Conservation (phyloP, 2,329 filamentous ascomycete species). For the Colletotrichum tanaceti region DNA sequence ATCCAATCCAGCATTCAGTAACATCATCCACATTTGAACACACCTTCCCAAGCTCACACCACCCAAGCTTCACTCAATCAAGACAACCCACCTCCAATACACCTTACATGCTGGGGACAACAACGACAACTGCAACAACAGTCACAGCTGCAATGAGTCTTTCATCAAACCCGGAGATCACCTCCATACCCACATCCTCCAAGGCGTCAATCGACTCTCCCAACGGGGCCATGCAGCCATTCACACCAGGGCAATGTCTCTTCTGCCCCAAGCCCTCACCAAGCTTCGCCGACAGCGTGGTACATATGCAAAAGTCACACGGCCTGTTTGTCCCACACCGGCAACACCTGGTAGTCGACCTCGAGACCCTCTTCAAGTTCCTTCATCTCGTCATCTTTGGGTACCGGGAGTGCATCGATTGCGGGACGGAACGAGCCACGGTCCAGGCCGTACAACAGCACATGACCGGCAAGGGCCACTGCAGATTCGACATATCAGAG, state of each 20-base stretch:
- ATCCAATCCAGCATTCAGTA: background rate
- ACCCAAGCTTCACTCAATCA: background rate
- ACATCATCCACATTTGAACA: background rate
- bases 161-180: background rate
- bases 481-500: conserved; percentile 53
- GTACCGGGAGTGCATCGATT: conserved; percentile 63
- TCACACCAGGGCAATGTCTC: conserved; percentile 51
- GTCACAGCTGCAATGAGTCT: background rate
- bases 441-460: conserved; percentile 62
- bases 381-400: conserved; percentile 60
- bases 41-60: too few relatives aligned
- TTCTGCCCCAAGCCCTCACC: conserved; percentile 53
- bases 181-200: too few relatives aligned
- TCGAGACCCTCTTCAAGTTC: conserved; percentile 59
- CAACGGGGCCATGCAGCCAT: conserved; percentile 34
- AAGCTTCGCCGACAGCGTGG: conserved; percentile 51
- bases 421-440: conserved; percentile 56
- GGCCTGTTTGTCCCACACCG: conserved; percentile 57
- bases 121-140: background rate
- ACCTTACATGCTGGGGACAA: background rate
- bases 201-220: background rate
- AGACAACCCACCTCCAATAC: too few relatives aligned
- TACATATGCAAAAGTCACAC: conserved; percentile 62
- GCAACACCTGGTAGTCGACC: conserved; percentile 56
- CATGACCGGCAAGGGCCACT: conserved; percentile 62